Percentiles rank a stretch among this genome's conserved stretches.
phyloP scores from a whole-genome alignment of 2,329 filamentous ascomycete genomes.

The Alternaria atra region DNA sequence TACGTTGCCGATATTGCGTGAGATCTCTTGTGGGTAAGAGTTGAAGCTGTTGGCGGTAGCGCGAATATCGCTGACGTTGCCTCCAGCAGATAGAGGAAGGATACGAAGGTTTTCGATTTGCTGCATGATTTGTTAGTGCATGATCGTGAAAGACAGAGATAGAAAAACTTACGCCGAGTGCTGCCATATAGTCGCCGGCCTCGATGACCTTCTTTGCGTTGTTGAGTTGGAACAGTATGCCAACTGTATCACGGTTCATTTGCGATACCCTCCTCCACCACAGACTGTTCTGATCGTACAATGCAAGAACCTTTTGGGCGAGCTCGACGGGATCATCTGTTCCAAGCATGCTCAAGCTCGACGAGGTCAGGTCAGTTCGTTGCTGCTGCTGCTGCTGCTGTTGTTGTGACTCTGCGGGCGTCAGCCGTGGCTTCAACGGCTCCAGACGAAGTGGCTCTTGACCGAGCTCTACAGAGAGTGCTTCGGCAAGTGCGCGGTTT shows the following conservation, averaged over 20 bases:
- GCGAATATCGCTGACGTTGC: constrained; percentile 81
- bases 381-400: constrained; percentile 45
- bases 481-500: constrained; percentile 88
- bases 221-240: constrained; percentile 68
- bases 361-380: constrained; percentile 41
- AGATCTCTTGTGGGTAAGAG: constrained; percentile 78
- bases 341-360: constrained; percentile 69
- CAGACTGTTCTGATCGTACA: constrained; percentile 69
- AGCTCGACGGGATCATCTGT: constrained; percentile 73
- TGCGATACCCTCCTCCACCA: constrained; percentile 68
- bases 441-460: constrained; percentile 80
- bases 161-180: constrained; percentile 68
- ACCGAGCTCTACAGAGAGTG: constrained; percentile 84
- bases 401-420: constrained; percentile 41
- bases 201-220: constrained; percentile 68
- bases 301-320: constrained; percentile 67
- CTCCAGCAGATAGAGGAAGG: constrained; percentile 77
- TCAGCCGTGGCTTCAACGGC: constrained; percentile 76
- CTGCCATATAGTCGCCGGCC: constrained; percentile 65
- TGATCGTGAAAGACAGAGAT: not conserved
- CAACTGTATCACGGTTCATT: constrained; percentile 66
- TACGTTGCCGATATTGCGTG: constrained; percentile 88
- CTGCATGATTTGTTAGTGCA: constrained; percentile 53
- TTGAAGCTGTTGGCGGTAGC: constrained; percentile 82
- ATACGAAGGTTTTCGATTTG: constrained; percentile 78